These are phyloP conservation scores for Trapa bicornis DNA, from an alignment of 345 rosid genomes.

Conservation along the genomic window DNA sequence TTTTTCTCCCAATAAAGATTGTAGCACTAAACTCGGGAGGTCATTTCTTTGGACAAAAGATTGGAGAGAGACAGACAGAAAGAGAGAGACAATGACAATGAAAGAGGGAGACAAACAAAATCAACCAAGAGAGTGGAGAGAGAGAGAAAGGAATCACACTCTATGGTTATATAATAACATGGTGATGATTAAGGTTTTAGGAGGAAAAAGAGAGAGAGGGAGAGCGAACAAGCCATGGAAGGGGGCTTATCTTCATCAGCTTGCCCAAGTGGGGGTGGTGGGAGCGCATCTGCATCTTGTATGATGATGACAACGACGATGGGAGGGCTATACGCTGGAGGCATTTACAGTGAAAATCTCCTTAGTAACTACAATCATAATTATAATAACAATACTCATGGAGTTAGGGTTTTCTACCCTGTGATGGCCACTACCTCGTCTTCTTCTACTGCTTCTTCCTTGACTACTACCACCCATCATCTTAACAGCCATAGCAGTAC, in stretches of 20 bases:
- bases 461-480: slow-evolving; percentile 23
- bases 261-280: slow-evolving; percentile 11
- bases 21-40: slow-evolving; percentile 93
- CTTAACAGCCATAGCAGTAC: slow-evolving; percentile 9
- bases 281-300: slow-evolving; percentile 49
- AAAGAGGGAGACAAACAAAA: background rate
- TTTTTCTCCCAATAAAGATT: slow-evolving; percentile 25
- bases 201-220: slow-evolving; percentile 7
- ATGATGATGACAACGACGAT: slow-evolving; percentile 28
- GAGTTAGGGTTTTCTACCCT: slow-evolving; percentile 36
- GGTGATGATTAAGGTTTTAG: slow-evolving; percentile 13
- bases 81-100: background rate
- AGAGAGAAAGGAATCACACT: background rate
- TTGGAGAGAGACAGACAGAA: slow-evolving; percentile 1
- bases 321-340: slow-evolving; percentile 39
- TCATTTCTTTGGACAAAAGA: slow-evolving; percentile 18
- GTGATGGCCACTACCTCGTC: slow-evolving; percentile 52
- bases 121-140: background rate
- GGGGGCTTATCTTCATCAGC: slow-evolving; percentile 44
- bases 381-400: background rate
- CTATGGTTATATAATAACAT: background rate
- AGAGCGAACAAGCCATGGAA: slow-evolving; percentile 13
- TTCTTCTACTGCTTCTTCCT: slow-evolving; percentile 16
- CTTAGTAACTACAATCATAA: too few relatives aligned
- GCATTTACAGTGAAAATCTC: slow-evolving; percentile 20